These are phyloP conservation scores for Tricholoma bakamatsutake DNA, from an alignment of 768 basidiomycete genomes.

Conservation along the genomic window DNA sequence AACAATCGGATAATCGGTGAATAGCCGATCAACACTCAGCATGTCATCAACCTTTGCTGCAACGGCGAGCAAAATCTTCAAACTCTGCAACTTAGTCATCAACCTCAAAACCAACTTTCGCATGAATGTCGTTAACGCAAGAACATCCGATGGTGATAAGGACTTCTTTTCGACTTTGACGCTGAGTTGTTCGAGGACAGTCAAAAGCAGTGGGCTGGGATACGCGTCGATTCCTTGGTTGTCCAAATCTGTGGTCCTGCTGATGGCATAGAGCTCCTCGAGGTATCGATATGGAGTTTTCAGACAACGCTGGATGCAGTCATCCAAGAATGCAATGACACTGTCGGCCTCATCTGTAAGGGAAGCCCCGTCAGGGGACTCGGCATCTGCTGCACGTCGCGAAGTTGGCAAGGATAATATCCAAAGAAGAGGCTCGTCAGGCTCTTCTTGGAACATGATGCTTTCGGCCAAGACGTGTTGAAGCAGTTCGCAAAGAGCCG, in stretches of 20 bases:
- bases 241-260: slow-evolving; percentile 7
- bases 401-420: slow-evolving; percentile 54
- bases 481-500: slow-evolving; percentile 47
- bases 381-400: slow-evolving; percentile 26
- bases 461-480: slow-evolving; percentile 61
- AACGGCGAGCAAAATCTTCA: slow-evolving; percentile 31
- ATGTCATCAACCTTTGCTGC: slow-evolving; percentile 31
- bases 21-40: slow-evolving; percentile 23
- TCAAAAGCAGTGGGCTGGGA: slow-evolving; percentile 75
- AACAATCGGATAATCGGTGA: slow-evolving; percentile 27
- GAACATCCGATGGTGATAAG: slow-evolving; percentile 52
- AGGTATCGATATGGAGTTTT: slow-evolving; percentile 85
- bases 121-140: slow-evolving; percentile 58
- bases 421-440: slow-evolving; percentile 70
- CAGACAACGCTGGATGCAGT: slow-evolving; percentile 75
- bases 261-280: slow-evolving; percentile 52
- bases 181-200: slow-evolving; percentile 70
- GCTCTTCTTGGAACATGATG: slow-evolving; percentile 76
- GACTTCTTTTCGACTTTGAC: slow-evolving; percentile 58
- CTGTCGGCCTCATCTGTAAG: slow-evolving; percentile 52
- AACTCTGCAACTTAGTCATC: slow-evolving; percentile 44
- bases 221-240: slow-evolving; percentile 24
- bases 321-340: slow-evolving; percentile 72
- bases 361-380: slow-evolving; percentile 46
- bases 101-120: slow-evolving; percentile 60